Percentiles rank a stretch among this genome's conserved stretches.
Evolutionary conservation across 805 yeast genomes (phyloP).

Genomic region (Metschnikowia vanudenii): DNA sequence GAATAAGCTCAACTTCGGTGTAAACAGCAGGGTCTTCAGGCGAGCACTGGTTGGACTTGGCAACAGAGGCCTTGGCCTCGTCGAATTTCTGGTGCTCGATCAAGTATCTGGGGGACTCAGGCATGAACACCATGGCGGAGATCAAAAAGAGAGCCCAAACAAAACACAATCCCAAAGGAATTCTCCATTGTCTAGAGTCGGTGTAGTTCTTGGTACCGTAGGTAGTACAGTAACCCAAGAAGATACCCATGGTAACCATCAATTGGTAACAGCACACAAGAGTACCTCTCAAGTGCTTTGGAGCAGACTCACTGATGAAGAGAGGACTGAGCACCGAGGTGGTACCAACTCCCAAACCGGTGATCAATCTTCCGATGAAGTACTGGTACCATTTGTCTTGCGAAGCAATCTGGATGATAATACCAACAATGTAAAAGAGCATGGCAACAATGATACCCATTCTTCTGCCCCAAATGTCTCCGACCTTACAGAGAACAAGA

Average conservation of each 20-base stretch:
- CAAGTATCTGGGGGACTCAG: constrained; percentile 69
- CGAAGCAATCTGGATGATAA: constrained; percentile 59
- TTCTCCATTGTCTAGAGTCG: constrained; percentile 63
- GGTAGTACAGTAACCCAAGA: constrained; percentile 66
- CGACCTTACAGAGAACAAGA: constrained; percentile 52
- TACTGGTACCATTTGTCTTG: constrained; percentile 55
- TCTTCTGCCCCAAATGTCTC: constrained; percentile 62
- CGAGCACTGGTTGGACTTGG: constrained; percentile 55
- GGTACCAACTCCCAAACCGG: constrained; percentile 73
- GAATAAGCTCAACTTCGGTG: constrained; percentile 52
- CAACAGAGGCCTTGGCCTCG: constrained; percentile 55
- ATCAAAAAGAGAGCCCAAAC: constrained; percentile 49
- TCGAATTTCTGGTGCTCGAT: constrained; percentile 49
- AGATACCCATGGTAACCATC: constrained; percentile 68
- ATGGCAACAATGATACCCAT: constrained; percentile 52
- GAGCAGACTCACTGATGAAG: constrained; percentile 68
- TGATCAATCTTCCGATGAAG: constrained; percentile 57
- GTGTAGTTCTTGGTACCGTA: constrained; percentile 57
- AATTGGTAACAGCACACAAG: constrained; percentile 69
- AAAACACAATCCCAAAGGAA: constrained; percentile 54
- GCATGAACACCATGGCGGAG: constrained; percentile 55
- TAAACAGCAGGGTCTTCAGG: constrained; percentile 54
- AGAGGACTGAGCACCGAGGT: constrained; percentile 67
- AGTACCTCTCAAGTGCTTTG: constrained; percentile 69
- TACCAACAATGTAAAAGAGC: constrained; percentile 59